Conservation (phyloP, 1,284 basidiomycete species). For the Uromyces viciae-fabae region DNA sequence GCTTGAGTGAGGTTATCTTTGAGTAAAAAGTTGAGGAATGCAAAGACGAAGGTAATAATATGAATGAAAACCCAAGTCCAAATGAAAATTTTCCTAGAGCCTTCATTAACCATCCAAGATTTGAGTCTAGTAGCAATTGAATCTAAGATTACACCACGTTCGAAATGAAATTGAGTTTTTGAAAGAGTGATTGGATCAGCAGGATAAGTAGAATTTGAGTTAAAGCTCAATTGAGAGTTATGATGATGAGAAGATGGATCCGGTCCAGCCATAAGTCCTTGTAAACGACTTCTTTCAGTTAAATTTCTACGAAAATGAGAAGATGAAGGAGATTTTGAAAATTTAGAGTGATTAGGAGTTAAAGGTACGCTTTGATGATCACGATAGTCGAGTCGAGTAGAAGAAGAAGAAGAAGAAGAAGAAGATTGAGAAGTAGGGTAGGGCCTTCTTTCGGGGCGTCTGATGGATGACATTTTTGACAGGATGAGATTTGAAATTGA, state of each 20-base stretch:
- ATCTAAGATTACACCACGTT: conserved; percentile 22
- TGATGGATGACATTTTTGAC: no score
- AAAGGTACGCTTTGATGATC: no score
- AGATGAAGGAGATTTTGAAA: background rate
- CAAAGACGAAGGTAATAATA: background rate
- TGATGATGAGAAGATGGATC: background rate
- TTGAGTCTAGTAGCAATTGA: conserved; percentile 55
- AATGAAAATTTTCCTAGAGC: conserved; percentile 46
- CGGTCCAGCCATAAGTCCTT: conserved; percentile 20
- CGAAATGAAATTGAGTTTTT: conserved; percentile 33
- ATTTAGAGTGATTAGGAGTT: no score
- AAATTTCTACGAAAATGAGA: background rate
- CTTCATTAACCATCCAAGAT: conserved; percentile 87
- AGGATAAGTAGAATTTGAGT: background rate
- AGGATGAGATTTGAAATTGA: no score
- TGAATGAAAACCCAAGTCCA: conserved; percentile 24
- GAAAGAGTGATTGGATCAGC: background rate
- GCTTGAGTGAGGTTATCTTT: conserved; percentile 50
- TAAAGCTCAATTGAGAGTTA: background rate
- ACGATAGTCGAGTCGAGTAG: no score
- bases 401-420: no score
- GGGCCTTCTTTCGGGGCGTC: no score
- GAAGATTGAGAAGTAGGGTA: no score
- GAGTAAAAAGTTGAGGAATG: background rate
- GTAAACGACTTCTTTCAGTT: background rate